These are phyloP conservation scores for Daldinia childiae DNA, from an alignment of 495 filamentous ascomycete species.

Conservation along the genomic window DNA sequence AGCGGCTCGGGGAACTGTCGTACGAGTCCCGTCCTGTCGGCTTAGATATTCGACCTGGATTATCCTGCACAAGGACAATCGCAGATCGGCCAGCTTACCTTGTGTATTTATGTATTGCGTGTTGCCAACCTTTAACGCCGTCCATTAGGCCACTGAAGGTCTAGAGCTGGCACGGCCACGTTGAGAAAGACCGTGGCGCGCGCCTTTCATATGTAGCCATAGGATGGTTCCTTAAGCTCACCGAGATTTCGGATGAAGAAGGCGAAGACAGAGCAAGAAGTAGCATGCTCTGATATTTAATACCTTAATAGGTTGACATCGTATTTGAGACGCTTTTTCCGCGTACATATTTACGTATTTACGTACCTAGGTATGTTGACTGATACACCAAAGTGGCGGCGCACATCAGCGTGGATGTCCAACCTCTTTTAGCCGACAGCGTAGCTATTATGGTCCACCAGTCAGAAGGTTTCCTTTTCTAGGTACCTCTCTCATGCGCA, in stretches of 20 bases:
- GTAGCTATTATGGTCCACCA: slow-evolving; percentile 11
- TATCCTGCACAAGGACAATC: slow-evolving; percentile 11
- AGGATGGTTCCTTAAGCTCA: background rate
- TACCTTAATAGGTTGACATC: background rate
- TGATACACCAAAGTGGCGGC: slow-evolving; percentile 6
- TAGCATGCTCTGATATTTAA: background rate
- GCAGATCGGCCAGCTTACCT: slow-evolving; percentile 16
- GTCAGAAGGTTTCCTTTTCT: slow-evolving; percentile 1
- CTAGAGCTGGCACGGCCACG: background rate
- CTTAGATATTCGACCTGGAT: slow-evolving; percentile 17
- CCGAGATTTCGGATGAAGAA: background rate
- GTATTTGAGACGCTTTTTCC: background rate
- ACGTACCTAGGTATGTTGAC: background rate
- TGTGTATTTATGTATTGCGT: background rate
- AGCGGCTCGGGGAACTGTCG: slow-evolving; percentile 21
- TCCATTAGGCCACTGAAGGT: background rate
- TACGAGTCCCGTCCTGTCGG: slow-evolving; percentile 18
- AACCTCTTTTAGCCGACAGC: slow-evolving; percentile 28
- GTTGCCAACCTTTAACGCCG: slow-evolving; percentile 6
- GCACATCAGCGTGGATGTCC: slow-evolving; percentile 21
- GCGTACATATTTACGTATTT: background rate
- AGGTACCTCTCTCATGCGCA: background rate
- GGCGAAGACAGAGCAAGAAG: background rate
- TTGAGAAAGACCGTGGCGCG: background rate
- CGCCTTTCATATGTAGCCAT: slow-evolving; percentile 1